phyloP scores from a whole-genome alignment of 202 grass and related monocot genomes.

The Musa balbisiana region DNA sequence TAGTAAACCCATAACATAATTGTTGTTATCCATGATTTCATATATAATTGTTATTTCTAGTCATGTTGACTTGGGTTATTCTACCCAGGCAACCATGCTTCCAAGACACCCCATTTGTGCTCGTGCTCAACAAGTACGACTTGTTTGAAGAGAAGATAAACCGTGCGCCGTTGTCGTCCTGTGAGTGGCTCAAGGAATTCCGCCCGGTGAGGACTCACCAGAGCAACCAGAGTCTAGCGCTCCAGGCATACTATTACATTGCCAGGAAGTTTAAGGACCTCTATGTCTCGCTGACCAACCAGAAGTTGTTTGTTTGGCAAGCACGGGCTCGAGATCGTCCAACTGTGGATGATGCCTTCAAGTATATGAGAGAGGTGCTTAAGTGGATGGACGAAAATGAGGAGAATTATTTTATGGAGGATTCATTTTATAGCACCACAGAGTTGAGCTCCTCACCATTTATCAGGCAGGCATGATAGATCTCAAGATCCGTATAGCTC shows the following conservation, averaged over 20 bases:
- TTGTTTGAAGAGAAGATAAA: slow-evolving; percentile 79
- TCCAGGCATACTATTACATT: slow-evolving; percentile 87
- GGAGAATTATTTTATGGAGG: slow-evolving; percentile 41
- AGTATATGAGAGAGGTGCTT: slow-evolving; percentile 76
- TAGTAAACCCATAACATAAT: neutral
- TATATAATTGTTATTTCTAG: no score
- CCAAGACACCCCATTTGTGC: slow-evolving; percentile 59
- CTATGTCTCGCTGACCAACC: slow-evolving; percentile 39
- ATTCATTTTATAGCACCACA: slow-evolving; percentile 87
- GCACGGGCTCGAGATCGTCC: slow-evolving; percentile 58
- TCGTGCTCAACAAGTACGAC: slow-evolving; percentile 95
- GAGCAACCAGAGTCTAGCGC: slow-evolving; percentile 67
- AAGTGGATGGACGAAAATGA: slow-evolving; percentile 88
- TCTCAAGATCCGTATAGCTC: neutral
- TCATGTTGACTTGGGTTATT: neutral
- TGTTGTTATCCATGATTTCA: no score
- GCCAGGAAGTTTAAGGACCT: slow-evolving; percentile 91
- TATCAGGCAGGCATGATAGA: slow-evolving; percentile 43
- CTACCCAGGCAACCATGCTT: slow-evolving; percentile 71
- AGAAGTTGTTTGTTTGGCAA: slow-evolving; percentile 92
- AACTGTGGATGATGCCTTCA: slow-evolving; percentile 68
- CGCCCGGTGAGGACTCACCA: slow-evolving; percentile 62
- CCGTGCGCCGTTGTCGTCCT: slow-evolving; percentile 31
- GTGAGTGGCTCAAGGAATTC: slow-evolving; percentile 89
- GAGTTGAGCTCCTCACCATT: slow-evolving; percentile 85